Percentiles rank a stretch among this genome's conserved stretches.
phyloP scores from a whole-genome alignment of 1,139 yeast species.

The Wickerhamomyces sp. region DNA sequence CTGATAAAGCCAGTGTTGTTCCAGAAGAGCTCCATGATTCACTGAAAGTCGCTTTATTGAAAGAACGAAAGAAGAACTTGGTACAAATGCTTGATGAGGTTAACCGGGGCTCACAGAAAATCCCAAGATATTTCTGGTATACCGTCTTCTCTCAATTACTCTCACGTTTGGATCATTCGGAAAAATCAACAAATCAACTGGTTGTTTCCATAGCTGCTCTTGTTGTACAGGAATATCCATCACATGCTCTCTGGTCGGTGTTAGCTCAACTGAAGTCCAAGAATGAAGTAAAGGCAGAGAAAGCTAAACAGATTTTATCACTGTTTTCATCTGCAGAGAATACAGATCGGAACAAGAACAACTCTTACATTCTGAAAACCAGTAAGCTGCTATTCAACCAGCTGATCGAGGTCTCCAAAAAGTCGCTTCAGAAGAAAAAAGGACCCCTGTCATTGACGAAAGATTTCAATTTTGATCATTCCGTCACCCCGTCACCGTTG shows the following conservation, averaged over 20 bases:
- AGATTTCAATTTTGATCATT: constrained; percentile 44
- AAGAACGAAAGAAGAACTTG: constrained; percentile 35
- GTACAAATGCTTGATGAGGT: constrained; percentile 50
- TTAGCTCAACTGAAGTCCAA: constrained; percentile 69
- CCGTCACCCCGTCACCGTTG: constrained; percentile 54
- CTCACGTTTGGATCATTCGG: constrained; percentile 70
- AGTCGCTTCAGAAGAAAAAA: constrained; percentile 26
- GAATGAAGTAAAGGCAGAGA: constrained; percentile 48
- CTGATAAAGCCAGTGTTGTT: constrained; percentile 31
- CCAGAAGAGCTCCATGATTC: constrained; percentile 13
- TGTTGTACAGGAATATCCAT: constrained; percentile 64
- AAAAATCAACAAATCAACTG: constrained; percentile 49
- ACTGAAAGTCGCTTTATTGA: constrained; percentile 20
- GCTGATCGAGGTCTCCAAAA: constrained; percentile 29
- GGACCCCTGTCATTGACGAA: constrained; percentile 32
- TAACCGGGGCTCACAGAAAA: constrained; percentile 36
- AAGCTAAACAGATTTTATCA: constrained; percentile 45
- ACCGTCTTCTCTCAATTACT: constrained; percentile 81
- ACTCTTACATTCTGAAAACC: constrained; percentile 15
- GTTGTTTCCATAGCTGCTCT: constrained; percentile 52
- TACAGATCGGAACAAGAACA: constrained; percentile 9
- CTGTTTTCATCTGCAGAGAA: constrained; percentile 16
- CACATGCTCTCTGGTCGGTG: constrained; percentile 81
- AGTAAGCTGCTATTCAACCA: constrained; percentile 28
- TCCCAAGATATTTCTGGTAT: constrained; percentile 72